Evolutionary conservation across 306 rosid species (phyloP).

Genomic region (Lablab purpureus): DNA sequence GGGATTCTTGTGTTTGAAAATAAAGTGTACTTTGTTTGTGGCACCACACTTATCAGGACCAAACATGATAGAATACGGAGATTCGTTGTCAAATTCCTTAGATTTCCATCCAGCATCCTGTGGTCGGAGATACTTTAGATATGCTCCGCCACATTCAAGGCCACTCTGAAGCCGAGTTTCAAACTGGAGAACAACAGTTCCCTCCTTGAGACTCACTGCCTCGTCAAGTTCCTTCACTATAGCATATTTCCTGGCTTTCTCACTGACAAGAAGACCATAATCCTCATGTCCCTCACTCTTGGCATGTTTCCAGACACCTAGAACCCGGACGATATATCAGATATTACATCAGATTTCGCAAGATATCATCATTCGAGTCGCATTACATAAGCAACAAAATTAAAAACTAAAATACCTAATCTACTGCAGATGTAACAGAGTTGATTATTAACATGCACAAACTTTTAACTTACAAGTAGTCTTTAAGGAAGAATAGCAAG

Average conservation of each 20-base stretch:
- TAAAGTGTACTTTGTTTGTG: conserved; percentile 98
- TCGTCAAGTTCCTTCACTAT: conserved; percentile 83
- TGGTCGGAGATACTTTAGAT: conserved; percentile 90
- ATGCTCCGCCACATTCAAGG: conserved; percentile 99
- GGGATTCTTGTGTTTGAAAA: conserved; percentile 95
- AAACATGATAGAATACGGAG: conserved; percentile 95
- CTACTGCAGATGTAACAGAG: not conserved
- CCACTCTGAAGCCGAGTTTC: conserved; percentile 93
- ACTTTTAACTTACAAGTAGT: not conserved
- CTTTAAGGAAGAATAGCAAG: too few relatives aligned
- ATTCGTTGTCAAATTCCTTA: conserved; percentile 75
- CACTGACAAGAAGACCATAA: conserved; percentile 90
- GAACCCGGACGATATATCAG: conserved; percentile 29
- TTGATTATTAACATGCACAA: not conserved
- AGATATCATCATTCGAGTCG: not conserved
- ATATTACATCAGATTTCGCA: not conserved
- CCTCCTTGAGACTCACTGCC: conserved; percentile 69
- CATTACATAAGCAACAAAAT: not conserved
- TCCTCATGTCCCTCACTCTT: conserved; percentile 98
- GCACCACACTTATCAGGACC: conserved; percentile 99
- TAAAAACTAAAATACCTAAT: not conserved
- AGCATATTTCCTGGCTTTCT: conserved; percentile 88
- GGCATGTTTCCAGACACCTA: conserved; percentile 90
- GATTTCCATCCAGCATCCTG: conserved; percentile 94
- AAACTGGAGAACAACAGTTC: conserved; percentile 83